Base-by-base conservation (phyloP, 1,284 basidiomycete species). In the Tilletia setariae region DNA sequence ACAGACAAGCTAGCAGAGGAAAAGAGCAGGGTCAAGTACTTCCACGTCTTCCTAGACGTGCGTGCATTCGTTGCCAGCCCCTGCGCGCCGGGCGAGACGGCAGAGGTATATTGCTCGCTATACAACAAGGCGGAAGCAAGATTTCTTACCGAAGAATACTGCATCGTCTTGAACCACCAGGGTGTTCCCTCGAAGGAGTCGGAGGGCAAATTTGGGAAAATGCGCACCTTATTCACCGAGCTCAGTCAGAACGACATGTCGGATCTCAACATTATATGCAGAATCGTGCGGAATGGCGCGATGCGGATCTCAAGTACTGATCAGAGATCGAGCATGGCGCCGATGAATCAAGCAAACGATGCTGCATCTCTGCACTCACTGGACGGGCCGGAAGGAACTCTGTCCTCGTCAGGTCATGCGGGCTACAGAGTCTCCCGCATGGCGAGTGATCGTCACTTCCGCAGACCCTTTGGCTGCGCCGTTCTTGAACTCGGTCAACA, bases 61-160 rank as follows among this genome's bases (percentile, higher is more conserved):
- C 90, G 91, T 44, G 93, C 93, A 0, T 94, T 98, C 77, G 90
- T 94, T 30, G 94, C 93, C 6, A 90, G 90, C 7, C 90, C 90
- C 1, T 97, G 94, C 83, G 86, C 89, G 0, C 90, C 93, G 0
- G 94, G 93, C 16, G 94, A 98, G 83, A 91, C 91, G 0, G 91
- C 89, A 3, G 94, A 98, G 81, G 88, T 98, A 3, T 94, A 90
- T 83, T 96, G 98, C 84, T 93, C 93, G 1, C 86, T 98, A 4
- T 98, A 92, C 86, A 91, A 90, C 83, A 90, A 91, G 77, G 87
- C 88, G 63, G 90, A 92, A 65, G 78, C 78, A 8, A 89, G 91
- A 49, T 97, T 96, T 83, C 87, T 98, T 59, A 95, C 93, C 0
- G 95, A 98, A 83, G 95, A 98, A 25, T 96, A 91, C 80, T 94